Evolutionary conservation across 2,329 filamentous ascomycete species (phyloP).

Genomic region (Phialocephala subalpina): DNA sequence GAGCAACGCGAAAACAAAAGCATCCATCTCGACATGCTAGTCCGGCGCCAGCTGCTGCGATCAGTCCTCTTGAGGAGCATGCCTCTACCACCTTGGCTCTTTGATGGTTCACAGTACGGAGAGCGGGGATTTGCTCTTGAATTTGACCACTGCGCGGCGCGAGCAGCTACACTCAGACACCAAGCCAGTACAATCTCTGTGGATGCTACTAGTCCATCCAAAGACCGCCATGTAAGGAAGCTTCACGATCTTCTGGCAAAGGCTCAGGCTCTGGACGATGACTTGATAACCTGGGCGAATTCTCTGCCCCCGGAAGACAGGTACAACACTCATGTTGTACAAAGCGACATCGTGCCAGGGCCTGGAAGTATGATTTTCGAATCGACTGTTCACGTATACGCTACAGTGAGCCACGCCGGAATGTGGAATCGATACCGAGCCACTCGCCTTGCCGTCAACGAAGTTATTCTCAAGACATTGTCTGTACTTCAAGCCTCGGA

Average conservation of each 20-base stretch:
- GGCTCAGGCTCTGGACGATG: constrained; percentile 20
- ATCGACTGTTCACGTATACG: constrained; percentile 19
- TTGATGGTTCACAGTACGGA: neutral
- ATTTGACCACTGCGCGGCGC: constrained; percentile 16
- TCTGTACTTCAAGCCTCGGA: neutral
- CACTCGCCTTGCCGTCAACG: constrained; percentile 22
- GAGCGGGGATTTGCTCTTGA: constrained; percentile 20
- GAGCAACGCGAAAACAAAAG: neutral
- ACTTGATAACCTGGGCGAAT: constrained; percentile 18
- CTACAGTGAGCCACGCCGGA: constrained; percentile 21
- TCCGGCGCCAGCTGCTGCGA: neutral
- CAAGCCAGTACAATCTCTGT: neutral
- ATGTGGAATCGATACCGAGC: constrained; percentile 29
- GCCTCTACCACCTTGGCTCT: neutral
- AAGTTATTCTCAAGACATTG: constrained; percentile 17
- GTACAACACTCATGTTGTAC: constrained; percentile 10
- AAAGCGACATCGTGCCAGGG: neutral
- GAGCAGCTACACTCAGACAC: constrained; percentile 18
- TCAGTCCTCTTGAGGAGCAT: neutral
- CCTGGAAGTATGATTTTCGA: constrained; percentile 5
- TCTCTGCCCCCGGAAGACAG: constrained; percentile 18
- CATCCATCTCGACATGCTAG: neutral
- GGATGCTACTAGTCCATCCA: neutral
- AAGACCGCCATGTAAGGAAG: constrained; percentile 1
- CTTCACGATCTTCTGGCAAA: constrained; percentile 4